Evolutionary conservation across 177 flowering plant species (phyloP).

Genomic region (Vitis hybrid): DNA sequence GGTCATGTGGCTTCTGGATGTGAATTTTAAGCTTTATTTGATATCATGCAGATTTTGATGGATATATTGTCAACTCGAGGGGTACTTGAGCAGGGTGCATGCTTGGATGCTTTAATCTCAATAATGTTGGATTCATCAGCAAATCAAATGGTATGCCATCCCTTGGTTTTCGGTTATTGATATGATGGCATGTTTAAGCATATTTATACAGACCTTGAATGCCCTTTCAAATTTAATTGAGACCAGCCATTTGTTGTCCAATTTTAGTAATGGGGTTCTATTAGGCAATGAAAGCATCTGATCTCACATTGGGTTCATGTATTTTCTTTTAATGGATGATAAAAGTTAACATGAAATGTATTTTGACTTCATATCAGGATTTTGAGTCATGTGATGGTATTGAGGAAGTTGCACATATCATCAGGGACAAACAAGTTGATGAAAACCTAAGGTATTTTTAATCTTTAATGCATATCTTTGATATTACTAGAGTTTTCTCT

Average conservation of each 20-base stretch:
- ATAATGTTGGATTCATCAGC: slow-evolving; percentile 85
- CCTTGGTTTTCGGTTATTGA: neutral
- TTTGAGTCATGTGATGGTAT: slow-evolving; percentile 83
- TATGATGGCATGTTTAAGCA: no score
- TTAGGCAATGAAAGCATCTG: no score
- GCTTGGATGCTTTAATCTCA: slow-evolving; percentile 89
- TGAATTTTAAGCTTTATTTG: neutral
- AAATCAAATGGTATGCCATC: slow-evolving; percentile 71
- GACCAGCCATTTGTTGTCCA: no score
- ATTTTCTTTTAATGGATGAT: neutral
- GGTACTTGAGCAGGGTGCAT: slow-evolving; percentile 73
- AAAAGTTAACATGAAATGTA: neutral
- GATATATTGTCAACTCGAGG: slow-evolving; percentile 74
- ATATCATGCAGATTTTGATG: slow-evolving; percentile 65
- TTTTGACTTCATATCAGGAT: slow-evolving; percentile 51
- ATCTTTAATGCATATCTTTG: neutral
- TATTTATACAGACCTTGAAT: no score
- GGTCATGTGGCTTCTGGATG: neutral
- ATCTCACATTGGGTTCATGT: no score
- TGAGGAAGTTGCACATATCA: slow-evolving; percentile 81
- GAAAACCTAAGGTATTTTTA: slow-evolving; percentile 71
- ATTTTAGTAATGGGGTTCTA: no score
- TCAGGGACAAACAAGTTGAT: slow-evolving; percentile 77
- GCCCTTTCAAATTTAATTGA: no score
- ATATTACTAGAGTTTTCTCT: no score